These are phyloP conservation scores for Tardiomyces depauwii DNA, from an alignment of 1,139 yeast species.

Conservation along the genomic window DNA sequence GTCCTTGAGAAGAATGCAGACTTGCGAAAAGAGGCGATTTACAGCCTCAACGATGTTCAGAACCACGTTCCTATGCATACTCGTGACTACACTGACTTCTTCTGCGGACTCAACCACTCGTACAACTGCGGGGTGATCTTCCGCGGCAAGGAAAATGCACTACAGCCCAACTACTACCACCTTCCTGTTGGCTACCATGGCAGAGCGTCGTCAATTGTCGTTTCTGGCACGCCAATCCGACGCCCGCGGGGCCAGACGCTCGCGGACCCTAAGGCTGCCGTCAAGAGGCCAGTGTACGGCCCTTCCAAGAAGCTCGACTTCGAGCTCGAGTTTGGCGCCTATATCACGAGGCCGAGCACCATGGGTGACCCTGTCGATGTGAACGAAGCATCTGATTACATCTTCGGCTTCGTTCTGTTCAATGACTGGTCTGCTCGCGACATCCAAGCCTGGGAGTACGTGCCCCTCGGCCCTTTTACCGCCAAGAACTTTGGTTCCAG, in stretches of 20 bases:
- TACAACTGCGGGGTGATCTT: slow-evolving; percentile 17
- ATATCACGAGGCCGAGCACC: slow-evolving; percentile 12
- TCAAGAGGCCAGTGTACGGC: slow-evolving; percentile 7
- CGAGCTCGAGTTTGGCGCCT: slow-evolving; percentile 18
- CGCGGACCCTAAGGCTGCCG: slow-evolving; percentile 4
- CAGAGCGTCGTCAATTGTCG: slow-evolving; percentile 18
- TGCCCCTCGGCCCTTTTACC: slow-evolving; percentile 20
- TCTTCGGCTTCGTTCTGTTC: slow-evolving; percentile 20
- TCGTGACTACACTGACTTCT: slow-evolving; percentile 20
- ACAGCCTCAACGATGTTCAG: slow-evolving; percentile 2
- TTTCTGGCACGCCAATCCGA: slow-evolving; percentile 17
- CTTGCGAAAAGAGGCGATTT: slow-evolving; percentile 3
- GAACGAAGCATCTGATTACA: slow-evolving; percentile 14
- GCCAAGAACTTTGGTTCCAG: slow-evolving; percentile 19
- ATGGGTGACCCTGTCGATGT: slow-evolving; percentile 12
- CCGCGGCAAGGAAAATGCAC: slow-evolving; percentile 15
- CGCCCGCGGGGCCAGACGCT: slow-evolving; percentile 18
- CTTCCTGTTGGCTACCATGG: slow-evolving; percentile 21
- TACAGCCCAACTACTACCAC: slow-evolving; percentile 17
- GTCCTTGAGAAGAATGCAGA: slow-evolving; percentile 10
- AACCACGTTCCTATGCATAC: slow-evolving; percentile 14
- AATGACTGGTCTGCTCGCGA: slow-evolving; percentile 21
- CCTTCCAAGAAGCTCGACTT: slow-evolving; percentile 14
- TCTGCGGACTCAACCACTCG: slow-evolving; percentile 17
- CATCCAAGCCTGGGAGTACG: slow-evolving; percentile 20